Evolutionary conservation across 2,329 filamentous ascomycete species (phyloP).

Genomic region (Microsporum ferrugineum): DNA sequence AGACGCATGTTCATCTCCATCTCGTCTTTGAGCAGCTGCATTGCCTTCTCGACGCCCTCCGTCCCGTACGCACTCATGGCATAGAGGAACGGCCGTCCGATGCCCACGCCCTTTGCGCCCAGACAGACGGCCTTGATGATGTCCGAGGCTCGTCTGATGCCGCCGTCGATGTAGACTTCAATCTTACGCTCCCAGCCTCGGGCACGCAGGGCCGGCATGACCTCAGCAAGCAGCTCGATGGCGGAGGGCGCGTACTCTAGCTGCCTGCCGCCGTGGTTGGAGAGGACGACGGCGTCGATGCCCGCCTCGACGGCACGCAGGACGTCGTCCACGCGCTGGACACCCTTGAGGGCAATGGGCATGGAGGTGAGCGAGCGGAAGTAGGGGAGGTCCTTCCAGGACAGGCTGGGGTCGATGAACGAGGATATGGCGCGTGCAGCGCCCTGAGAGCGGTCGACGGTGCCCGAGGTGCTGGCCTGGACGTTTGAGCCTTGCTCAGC

Average conservation of each 20-base stretch:
- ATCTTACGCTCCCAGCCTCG: constrained; percentile 63
- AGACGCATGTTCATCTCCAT: constrained; percentile 99
- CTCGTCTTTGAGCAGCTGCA: constrained; percentile 88
- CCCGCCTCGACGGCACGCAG: constrained; percentile 71
- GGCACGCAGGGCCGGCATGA: constrained; percentile 72
- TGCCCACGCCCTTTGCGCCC: constrained; percentile 83
- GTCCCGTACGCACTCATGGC: constrained; percentile 90
- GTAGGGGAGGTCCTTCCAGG: constrained; percentile 91
- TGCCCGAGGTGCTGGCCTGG: constrained; percentile 46
- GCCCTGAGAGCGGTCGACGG: constrained; percentile 76
- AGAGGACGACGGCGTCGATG: constrained; percentile 81
- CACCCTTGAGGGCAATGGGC: constrained; percentile 92
- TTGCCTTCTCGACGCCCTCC: constrained; percentile 77
- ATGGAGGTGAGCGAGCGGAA: constrained; percentile 82
- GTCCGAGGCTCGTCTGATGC: constrained; percentile 79
- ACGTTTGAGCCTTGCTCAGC: constrained; percentile 72
- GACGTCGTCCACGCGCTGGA: constrained; percentile 92
- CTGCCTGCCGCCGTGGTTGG: constrained; percentile 91
- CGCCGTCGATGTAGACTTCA: constrained; percentile 85
- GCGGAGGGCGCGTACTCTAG: constrained; percentile 83
- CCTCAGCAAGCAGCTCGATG: constrained; percentile 83
- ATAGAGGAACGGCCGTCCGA: constrained; percentile 88
- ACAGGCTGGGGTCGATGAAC: constrained; percentile 91
- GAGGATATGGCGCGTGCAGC: constrained; percentile 88
- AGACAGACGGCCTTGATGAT: constrained; percentile 92